Conservation (phyloP, 2,329 filamentous ascomycete genomes). For the Verticillium klebahnii region DNA sequence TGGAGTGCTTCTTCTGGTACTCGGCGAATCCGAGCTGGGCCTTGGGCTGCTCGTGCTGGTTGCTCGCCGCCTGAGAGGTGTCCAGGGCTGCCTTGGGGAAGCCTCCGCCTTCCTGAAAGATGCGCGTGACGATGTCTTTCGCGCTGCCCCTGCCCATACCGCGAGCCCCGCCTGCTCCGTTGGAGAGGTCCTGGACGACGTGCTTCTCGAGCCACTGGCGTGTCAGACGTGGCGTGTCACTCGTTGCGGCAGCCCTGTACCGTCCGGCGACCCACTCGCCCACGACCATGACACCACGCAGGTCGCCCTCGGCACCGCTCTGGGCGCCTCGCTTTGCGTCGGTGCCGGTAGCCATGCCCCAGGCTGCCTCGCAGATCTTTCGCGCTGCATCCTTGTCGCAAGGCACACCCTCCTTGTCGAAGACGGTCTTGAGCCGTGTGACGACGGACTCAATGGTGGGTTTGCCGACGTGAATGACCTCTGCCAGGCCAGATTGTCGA, state of each 20-base stretch:
- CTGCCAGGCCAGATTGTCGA: constrained; percentile 78
- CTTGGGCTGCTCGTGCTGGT: constrained; percentile 47
- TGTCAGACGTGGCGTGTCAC: constrained; percentile 50
- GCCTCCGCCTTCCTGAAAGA: constrained; percentile 75
- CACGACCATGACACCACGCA: constrained; percentile 80
- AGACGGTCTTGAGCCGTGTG: constrained; percentile 73
- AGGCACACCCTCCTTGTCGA: constrained; percentile 81
- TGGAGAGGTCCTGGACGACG: constrained; percentile 61
- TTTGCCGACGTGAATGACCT: constrained; percentile 88
- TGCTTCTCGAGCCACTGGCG: constrained; percentile 73
- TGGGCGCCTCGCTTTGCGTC: constrained; percentile 66
- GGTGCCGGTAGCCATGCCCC: constrained; percentile 71
- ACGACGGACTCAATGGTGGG: constrained; percentile 84
- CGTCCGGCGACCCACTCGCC: constrained; percentile 81
- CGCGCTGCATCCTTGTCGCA: constrained; percentile 88
- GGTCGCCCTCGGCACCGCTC: constrained; percentile 65
- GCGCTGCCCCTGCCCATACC: constrained; percentile 67
- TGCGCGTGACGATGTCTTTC: constrained; percentile 71
- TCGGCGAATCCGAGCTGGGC: constrained; percentile 67
- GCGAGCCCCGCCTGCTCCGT: constrained; percentile 67
- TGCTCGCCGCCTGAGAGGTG: constrained; percentile 25
- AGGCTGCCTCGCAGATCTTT: constrained; percentile 76
- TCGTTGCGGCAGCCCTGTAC: constrained; percentile 44
- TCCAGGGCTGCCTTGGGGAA: constrained; percentile 58
- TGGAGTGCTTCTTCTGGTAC: constrained; percentile 65